These are phyloP conservation scores for Pythium oligandrum DNA, from an alignment of 352 stramenopile species.

Conservation along the genomic window DNA sequence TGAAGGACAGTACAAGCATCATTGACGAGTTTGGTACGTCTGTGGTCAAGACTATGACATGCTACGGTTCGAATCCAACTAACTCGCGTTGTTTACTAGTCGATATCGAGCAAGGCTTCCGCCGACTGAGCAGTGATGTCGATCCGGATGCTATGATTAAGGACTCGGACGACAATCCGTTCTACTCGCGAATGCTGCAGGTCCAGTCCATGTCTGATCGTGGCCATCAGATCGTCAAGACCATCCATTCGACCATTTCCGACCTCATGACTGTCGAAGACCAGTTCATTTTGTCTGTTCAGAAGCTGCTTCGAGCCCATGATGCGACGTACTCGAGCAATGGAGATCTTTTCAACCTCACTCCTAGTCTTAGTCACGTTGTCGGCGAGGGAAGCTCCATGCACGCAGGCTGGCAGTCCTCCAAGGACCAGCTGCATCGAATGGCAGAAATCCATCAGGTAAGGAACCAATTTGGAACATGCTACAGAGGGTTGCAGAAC, in stretches of 20 bases:
- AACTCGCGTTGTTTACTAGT: slow-evolving; percentile 18
- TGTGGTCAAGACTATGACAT: too few relatives aligned
- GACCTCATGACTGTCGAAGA: slow-evolving; percentile 62
- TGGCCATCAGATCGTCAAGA: slow-evolving; percentile 48
- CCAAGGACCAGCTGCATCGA: slow-evolving; percentile 57
- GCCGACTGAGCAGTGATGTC: slow-evolving; percentile 41
- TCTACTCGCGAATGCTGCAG: slow-evolving; percentile 60
- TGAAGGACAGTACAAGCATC: slow-evolving; percentile 40
- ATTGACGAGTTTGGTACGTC: slow-evolving; percentile 70
- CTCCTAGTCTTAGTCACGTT: slow-evolving; percentile 19
- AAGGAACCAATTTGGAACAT: slow-evolving; percentile 4
- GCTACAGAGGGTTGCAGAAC: neutral
- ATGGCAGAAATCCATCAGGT: slow-evolving; percentile 60
- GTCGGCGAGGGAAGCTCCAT: slow-evolving; percentile 51
- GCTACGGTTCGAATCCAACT: too few relatives aligned
- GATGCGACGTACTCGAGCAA: slow-evolving; percentile 22
- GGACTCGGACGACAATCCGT: slow-evolving; percentile 54
- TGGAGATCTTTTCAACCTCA: slow-evolving; percentile 16
- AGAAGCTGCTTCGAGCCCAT: slow-evolving; percentile 50
- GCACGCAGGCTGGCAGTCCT: slow-evolving; percentile 46
- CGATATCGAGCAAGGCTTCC: slow-evolving; percentile 74
- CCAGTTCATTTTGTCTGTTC: slow-evolving; percentile 41
- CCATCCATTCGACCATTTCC: slow-evolving; percentile 42
- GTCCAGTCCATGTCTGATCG: slow-evolving; percentile 67
- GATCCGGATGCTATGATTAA: slow-evolving; percentile 35